Evolutionary conservation across 208 protist species (phyloP).

Genomic region (Phytomonas francai): DNA sequence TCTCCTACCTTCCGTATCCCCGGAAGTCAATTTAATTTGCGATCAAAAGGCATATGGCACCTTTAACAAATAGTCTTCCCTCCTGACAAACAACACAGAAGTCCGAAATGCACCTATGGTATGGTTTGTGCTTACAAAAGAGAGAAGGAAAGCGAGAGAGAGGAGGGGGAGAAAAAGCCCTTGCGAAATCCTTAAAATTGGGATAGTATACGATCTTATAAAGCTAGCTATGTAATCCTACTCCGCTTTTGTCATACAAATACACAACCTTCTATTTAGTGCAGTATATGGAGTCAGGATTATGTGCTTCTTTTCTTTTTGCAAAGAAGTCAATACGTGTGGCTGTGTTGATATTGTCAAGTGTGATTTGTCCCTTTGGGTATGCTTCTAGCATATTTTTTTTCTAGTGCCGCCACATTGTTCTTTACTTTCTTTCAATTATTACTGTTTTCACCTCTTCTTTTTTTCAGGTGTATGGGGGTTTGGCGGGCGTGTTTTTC

Average conservation of each 20-base stretch:
- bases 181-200: background rate
- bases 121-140: background rate
- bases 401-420: conserved; percentile 6
- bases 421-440: conserved; percentile 5
- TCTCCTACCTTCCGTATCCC: background rate
- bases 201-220: background rate
- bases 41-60: conserved; percentile 16
- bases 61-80: conserved; percentile 8
- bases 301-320: background rate
- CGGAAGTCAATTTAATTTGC: background rate
- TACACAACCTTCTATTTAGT: background rate
- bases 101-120: background rate
- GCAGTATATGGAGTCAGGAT: background rate
- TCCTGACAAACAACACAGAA: background rate
- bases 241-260: conserved; percentile 14
- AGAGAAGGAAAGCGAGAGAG: background rate
- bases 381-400: background rate
- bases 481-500: background rate
- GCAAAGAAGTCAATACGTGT: background rate
- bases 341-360: background rate
- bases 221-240: background rate
- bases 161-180: background rate
- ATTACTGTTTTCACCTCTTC: background rate
- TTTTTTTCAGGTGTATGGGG: background rate
- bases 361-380: background rate